Evolutionary conservation across 345 rosid species (phyloP), one percentile per base, ranked within the genome.

Genomic region (Lenwebbia sp.): DNA sequence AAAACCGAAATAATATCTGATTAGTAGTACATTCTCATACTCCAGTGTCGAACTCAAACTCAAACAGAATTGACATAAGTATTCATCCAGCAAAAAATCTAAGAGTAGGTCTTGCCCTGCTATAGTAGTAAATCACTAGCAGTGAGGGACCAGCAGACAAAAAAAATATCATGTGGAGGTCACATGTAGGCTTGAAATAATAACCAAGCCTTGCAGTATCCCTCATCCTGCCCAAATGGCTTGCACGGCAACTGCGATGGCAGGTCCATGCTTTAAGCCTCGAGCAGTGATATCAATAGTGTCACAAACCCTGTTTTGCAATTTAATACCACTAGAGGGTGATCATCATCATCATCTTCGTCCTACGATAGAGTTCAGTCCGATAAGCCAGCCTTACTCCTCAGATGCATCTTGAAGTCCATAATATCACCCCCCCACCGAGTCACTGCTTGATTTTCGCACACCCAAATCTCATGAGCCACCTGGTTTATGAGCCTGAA

Each of bases 341-440:
- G 76, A 10, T 81, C 21, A 51, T 25, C 83, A 51, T 25, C 83
- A 10, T 13, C 57, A 13, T 11, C 28, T 10, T 54, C 22, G 5
- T 47, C 81, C 78, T 33, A 49, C 54, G 40, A 47, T 41, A 40
- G 28, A 82, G 51, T 65, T 94, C 84, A 93, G 58, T 91, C 94
- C 23, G 87, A 86, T 47, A 95, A 85, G 49, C 98, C 99, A n/a
- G 99, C 95, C 91, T 94, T 96, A 76, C 5, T 78, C 89, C 86
- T 90, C 50, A 92, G 91, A 74, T 92, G 94, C 84, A 28, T 65
- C 90, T 92, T 92, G 88, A 91, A 92, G 52, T 88, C 91, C 94
- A 92, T 92, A 30, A 92, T 92, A 84, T 90, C 94, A 13, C 94
- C 94, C 54, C 85, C 91, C 94, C 94, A 92, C 37, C 88, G 86